Conservation (phyloP, 2,329 filamentous ascomycete genomes). For the Pseudogymnoascus sp. region DNA sequence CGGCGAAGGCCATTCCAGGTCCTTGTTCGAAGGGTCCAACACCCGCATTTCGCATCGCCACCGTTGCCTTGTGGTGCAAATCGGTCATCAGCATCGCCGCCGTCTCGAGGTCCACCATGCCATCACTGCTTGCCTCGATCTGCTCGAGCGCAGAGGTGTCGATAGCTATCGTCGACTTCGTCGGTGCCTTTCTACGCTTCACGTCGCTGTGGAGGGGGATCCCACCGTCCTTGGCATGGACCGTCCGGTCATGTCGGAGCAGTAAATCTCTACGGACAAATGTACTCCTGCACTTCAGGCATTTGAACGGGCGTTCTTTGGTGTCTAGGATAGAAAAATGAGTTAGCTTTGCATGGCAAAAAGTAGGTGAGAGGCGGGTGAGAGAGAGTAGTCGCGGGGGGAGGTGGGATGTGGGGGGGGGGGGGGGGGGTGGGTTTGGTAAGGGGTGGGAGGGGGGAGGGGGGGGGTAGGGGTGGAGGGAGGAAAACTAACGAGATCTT, state of each 20-base stretch:
- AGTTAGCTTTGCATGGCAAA: conserved; percentile 13
- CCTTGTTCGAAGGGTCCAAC: conserved; percentile 44
- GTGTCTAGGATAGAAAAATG: conserved; percentile 58
- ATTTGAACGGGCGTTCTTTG: conserved; percentile 98
- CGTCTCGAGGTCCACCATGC: conserved; percentile 90
- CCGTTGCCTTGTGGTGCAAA: conserved; percentile 92
- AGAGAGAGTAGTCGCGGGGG: conserved; percentile 18
- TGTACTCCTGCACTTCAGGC: conserved; percentile 94
- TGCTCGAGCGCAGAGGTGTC: conserved; percentile 85
- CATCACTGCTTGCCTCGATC: conserved; percentile 83
- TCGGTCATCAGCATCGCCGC: conserved; percentile 98
- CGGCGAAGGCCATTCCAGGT: conserved; percentile 62
- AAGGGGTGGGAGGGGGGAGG: conserved; percentile 11
- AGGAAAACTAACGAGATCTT: conserved; percentile 77
- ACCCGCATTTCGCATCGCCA: conserved; percentile 53
- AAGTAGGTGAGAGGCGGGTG: conserved; percentile 10
- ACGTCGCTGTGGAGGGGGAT: conserved; percentile 89
- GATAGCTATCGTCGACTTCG: conserved; percentile 71
- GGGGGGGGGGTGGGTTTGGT: background rate
- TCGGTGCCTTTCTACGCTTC: conserved; percentile 70
- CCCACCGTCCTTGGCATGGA: conserved; percentile 96
- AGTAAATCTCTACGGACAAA: conserved; percentile 96
- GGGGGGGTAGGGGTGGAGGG: background rate
- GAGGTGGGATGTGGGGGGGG: conserved; percentile 15
- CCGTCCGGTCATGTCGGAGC: conserved; percentile 92